Evolutionary conservation across 225 moss, liverwort and hornwort genomes (phyloP), one percentile per base, ranked within the genome.

Genomic region (Physcomitrium patens): DNA sequence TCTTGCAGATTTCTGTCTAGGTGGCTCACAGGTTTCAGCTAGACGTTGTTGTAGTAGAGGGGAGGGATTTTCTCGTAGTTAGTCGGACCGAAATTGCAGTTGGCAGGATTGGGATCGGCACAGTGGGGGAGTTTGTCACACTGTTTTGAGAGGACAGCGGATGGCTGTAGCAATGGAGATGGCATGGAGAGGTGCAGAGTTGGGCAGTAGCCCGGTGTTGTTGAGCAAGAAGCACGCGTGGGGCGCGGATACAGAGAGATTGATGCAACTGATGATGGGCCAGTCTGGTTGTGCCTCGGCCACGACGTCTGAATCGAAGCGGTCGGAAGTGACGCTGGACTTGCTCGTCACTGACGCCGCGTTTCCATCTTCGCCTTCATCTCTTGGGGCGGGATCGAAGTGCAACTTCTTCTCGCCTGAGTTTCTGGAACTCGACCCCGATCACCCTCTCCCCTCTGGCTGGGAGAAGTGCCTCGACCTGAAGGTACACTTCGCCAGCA

Each of bases 391-490:
- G 66, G 0, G 7, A 43, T 0, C 12, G 69, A 15, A 11, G 18
- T 4, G 13, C 15, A 41, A 56, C 18, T 62, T 52, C 18, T 62
- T 52, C 11, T 26, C 48, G 11, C 69, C 69, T 12, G 86, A 89
- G 73, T 83, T 89, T 52, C 72, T 86, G 14, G 89, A 86, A 53
- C 80, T 83, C 1, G 86, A 89, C 44, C 79, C 77, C 27, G 83
- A 89, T 76, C 83, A 76, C 27, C 85, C 81, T 0, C 61, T 83
- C 0, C 89, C 86, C 3, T 70, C 70, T 16, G 89, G 77, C 1
- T 89, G 89, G 86, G 86, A 89, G 83, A 81, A 86, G 73, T 89
- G 89, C 44, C 80, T 89, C 1, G 83, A 89, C 79, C 66, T 89
- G 58, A 85, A 85, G 89, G 89, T 85, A 12, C 52, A 17, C 10